Evolutionary conservation across 495 filamentous ascomycete species (phyloP).

Genomic region (Penicillium roqueforti): DNA sequence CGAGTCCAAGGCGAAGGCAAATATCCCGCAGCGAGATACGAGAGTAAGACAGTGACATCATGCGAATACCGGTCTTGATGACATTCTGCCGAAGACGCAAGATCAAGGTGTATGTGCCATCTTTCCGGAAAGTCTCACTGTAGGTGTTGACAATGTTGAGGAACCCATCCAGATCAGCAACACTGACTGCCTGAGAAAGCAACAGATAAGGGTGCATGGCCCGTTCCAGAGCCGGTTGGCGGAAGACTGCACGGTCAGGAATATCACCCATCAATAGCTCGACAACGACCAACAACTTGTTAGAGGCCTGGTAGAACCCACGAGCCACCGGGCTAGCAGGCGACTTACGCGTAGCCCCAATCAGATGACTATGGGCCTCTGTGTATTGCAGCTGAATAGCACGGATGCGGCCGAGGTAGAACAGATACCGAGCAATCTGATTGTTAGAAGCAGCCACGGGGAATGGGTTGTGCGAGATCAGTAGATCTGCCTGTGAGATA

Average conservation of each 20-base stretch:
- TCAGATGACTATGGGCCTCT: slow-evolving; percentile 91
- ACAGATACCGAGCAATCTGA: slow-evolving; percentile 93
- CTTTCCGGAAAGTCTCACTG: slow-evolving; percentile 78
- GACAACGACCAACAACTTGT: slow-evolving; percentile 89
- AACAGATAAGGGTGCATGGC: slow-evolving; percentile 87
- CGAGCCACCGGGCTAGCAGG: slow-evolving; percentile 82
- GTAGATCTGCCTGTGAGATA: slow-evolving; percentile 91
- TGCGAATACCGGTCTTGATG: slow-evolving; percentile 98
- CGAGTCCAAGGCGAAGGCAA: slow-evolving; percentile 87
- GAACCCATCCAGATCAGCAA: slow-evolving; percentile 90
- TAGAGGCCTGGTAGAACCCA: slow-evolving; percentile 92
- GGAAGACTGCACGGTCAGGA: slow-evolving; percentile 90
- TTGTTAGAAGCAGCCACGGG: slow-evolving; percentile 92
- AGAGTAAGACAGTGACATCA: slow-evolving; percentile 97
- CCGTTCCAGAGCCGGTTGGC: slow-evolving; percentile 75
- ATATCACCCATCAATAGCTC: slow-evolving; percentile 99
- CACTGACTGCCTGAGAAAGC: slow-evolving; percentile 90
- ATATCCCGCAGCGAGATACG: slow-evolving; percentile 97
- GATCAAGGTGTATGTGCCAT: slow-evolving; percentile 94
- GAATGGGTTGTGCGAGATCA: slow-evolving; percentile 93
- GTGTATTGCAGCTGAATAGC: slow-evolving; percentile 95
- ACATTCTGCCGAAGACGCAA: slow-evolving; percentile 94
- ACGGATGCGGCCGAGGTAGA: slow-evolving; percentile 92
- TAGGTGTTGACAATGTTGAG: slow-evolving; percentile 75
- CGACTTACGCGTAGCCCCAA: slow-evolving; percentile 88